These are phyloP conservation scores for Diaporthe humulicola DNA, from an alignment of 2,329 filamentous ascomycete species.

Conservation along the genomic window DNA sequence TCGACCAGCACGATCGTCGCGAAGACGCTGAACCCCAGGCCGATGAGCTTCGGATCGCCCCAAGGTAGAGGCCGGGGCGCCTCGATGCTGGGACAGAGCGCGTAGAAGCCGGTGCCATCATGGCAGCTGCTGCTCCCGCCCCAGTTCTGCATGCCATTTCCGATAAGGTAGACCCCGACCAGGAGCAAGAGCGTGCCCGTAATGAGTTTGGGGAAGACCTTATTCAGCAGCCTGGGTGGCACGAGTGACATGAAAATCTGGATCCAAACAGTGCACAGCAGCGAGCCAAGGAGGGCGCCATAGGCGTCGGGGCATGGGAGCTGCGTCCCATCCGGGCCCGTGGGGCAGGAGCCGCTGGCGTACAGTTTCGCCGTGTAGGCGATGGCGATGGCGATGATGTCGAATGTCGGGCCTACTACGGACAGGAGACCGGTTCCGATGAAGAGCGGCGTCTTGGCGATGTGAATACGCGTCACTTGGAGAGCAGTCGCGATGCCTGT, in stretches of 20 bases:
- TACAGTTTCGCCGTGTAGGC: conserved; percentile 76
- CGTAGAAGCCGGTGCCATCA: conserved; percentile 61
- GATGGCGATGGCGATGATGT: conserved; percentile 74
- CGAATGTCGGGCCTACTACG: conserved; percentile 77
- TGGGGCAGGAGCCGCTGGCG: conserved; percentile 72
- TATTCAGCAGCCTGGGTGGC: conserved; percentile 69
- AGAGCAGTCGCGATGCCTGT: conserved; percentile 75
- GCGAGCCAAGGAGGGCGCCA: conserved; percentile 72
- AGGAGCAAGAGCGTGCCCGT: conserved; percentile 77
- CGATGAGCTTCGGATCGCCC: conserved; percentile 74
- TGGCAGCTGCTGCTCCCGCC: conserved; percentile 72
- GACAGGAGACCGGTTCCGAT: conserved; percentile 76
- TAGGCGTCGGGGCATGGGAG: conserved; percentile 76
- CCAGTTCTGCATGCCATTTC: conserved; percentile 76
- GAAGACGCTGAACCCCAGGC: conserved; percentile 77
- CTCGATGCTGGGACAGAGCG: conserved; percentile 68
- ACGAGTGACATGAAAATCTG: conserved; percentile 77
- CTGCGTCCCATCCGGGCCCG: conserved; percentile 65
- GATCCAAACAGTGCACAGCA: conserved; percentile 62
- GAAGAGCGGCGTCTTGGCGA: conserved; percentile 73
- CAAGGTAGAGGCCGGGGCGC: conserved; percentile 73
- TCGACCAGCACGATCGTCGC: conserved; percentile 77
- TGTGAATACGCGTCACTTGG: conserved; percentile 76
- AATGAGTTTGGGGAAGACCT: conserved; percentile 76
- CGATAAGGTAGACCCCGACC: conserved; percentile 75